Conservation (phyloP, 306 rosid genomes). For the Clitoria ternatea region DNA sequence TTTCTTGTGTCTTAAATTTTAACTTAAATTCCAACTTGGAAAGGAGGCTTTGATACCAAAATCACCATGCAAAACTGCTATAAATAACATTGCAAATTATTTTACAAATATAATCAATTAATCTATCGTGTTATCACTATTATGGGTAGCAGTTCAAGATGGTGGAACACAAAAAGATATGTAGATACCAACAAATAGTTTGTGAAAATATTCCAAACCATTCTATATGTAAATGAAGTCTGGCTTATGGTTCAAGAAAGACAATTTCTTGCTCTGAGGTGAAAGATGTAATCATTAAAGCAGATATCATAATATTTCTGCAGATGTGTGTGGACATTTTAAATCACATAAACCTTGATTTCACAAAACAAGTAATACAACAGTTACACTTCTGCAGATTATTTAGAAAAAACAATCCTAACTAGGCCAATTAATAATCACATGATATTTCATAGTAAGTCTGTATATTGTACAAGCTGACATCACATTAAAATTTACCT, state of each 20-base stretch:
- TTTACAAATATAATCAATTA: neutral
- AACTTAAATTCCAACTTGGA: neutral
- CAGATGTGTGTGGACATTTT: neutral
- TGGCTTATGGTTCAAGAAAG: neutral
- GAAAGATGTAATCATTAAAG: neutral
- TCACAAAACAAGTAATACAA: neutral
- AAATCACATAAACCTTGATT: neutral
- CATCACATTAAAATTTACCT: no score
- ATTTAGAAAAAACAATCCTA: neutral
- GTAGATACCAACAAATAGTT: neutral
- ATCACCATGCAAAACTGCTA: neutral
- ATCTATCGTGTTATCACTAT: neutral
- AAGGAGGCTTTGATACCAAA: neutral
- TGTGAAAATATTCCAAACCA: neutral
- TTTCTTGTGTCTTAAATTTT: neutral
- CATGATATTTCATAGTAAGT: constrained; percentile 11
- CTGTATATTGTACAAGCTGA: constrained; percentile 22
- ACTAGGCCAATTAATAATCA: neutral
- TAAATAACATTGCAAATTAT: neutral
- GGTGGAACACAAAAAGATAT: neutral
- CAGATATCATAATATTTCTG: neutral
- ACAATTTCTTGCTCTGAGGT: neutral
- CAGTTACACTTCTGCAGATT: neutral
- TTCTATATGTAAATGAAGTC: neutral
- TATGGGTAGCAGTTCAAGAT: neutral